Evolutionary conservation across 768 basidiomycete species (phyloP).

Genomic region (Gymnopilus dilepis): DNA sequence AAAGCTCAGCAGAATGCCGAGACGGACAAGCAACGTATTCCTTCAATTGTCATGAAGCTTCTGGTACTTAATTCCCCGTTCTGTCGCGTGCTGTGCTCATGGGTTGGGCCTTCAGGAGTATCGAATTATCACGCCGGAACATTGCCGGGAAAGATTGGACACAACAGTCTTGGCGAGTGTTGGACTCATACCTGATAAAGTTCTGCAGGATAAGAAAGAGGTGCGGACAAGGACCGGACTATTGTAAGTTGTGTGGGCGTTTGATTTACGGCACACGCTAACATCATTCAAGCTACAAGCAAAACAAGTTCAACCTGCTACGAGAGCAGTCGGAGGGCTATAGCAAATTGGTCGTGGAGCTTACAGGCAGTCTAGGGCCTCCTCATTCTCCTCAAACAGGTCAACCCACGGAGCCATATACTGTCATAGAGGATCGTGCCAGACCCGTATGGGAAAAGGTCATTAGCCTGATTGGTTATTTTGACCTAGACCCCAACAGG

Average conservation of each 20-base stretch:
- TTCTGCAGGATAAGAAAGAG: slow-evolving; percentile 75
- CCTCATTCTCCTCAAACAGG: slow-evolving; percentile 74
- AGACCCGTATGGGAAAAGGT: slow-evolving; percentile 81
- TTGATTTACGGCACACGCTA: slow-evolving; percentile 7
- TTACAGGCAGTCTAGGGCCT: slow-evolving; percentile 77
- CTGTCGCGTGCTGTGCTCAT: slow-evolving; percentile 11
- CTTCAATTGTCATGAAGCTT: slow-evolving; percentile 61
- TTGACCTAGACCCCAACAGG: slow-evolving; percentile 94
- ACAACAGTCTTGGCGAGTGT: slow-evolving; percentile 62
- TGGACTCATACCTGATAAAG: slow-evolving; percentile 73
- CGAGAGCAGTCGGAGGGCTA: slow-evolving; percentile 98
- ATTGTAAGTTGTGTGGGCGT: slow-evolving; percentile 59
- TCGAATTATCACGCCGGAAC: slow-evolving; percentile 59
- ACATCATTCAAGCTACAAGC: slow-evolving; percentile 73
- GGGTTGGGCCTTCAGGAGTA: slow-evolving; percentile 46
- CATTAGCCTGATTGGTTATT: slow-evolving; percentile 91
- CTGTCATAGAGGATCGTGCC: slow-evolving; percentile 66
- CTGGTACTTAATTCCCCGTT: slow-evolving; percentile 49
- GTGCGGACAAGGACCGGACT: slow-evolving; percentile 80
- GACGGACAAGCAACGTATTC: slow-evolving; percentile 65
- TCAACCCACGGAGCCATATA: slow-evolving; percentile 61
- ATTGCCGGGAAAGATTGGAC: slow-evolving; percentile 81
- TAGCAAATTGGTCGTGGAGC: slow-evolving; percentile 87
- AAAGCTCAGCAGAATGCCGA: slow-evolving; percentile 60
- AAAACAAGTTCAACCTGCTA: slow-evolving; percentile 97